Evolutionary conservation across 1,284 basidiomycete species (phyloP).

Genomic region (Tilletia walkeri): DNA sequence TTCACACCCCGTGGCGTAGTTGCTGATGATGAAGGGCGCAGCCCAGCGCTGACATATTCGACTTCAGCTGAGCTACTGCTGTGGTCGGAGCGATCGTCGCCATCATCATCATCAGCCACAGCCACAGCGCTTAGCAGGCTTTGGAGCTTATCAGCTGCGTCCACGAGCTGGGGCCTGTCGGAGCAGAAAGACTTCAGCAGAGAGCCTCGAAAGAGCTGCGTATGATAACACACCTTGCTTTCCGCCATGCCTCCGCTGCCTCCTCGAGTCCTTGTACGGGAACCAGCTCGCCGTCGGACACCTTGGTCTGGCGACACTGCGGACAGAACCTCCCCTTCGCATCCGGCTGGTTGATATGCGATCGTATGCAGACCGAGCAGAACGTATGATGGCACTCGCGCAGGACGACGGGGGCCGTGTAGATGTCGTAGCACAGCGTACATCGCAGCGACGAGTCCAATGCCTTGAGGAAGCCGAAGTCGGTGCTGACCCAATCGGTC

Average conservation of each 20-base stretch:
- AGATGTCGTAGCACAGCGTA: slow-evolving; percentile 52
- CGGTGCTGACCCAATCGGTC: slow-evolving; percentile 41
- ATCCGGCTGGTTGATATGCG: slow-evolving; percentile 50
- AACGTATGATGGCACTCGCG: slow-evolving; percentile 48
- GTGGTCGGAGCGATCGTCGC: neutral
- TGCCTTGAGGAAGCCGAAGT: slow-evolving; percentile 33
- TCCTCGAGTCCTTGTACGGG: slow-evolving; percentile 43
- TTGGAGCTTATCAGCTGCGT: neutral
- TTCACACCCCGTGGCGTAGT: neutral
- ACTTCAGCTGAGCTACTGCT: slow-evolving; percentile 10
- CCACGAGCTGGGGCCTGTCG: neutral
- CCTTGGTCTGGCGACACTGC: slow-evolving; percentile 51
- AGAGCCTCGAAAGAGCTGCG: neutral
- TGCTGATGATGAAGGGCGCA: neutral
- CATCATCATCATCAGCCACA: neutral
- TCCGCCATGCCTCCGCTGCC: slow-evolving; percentile 43
- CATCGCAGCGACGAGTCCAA: slow-evolving; percentile 47
- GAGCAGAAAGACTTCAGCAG: neutral
- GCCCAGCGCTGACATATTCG: neutral
- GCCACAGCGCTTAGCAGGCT: neutral
- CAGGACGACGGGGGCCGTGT: slow-evolving; percentile 47
- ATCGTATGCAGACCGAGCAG: slow-evolving; percentile 51
- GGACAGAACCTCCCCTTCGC: slow-evolving; percentile 46
- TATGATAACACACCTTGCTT: slow-evolving; percentile 23
- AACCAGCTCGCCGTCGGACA: slow-evolving; percentile 46